Evolutionary conservation across 1,139 yeast genomes (phyloP), one percentile per base, ranked within the genome.

Genomic region (Magnusiomyces suaveolens): DNA sequence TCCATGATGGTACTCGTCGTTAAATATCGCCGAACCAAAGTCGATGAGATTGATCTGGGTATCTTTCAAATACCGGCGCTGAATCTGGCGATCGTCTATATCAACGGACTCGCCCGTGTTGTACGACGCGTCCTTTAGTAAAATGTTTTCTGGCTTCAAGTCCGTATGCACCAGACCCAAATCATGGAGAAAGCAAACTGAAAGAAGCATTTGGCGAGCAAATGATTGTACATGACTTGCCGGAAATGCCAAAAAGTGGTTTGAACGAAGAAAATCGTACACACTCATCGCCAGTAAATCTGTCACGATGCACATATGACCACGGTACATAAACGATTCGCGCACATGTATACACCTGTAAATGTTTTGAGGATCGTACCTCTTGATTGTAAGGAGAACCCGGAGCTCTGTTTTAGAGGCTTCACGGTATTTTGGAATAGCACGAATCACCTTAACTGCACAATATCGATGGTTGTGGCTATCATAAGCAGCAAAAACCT

Each of bases 301-400:
- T 0, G 97, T 90, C 2, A 94, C 95, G 39, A 90, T 82, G 72
- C 97, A 90, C 51, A 94, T 88, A 69, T 94, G 99, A 64, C 92
- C 89, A 61, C 95, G 78, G 69, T 80, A 94, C 71, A 92, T 98
- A 69, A 94, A 87, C 66, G 95, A 90, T 65, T 90, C 97, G 43
- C 87, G 77, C 55, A 92, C 71, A 65, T 87, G 95, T 58, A 88
- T 86, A 57, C 73, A 70, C 33, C 66, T 64, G 61, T 71, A 65
- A 43, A 84, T 78, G 67, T 86, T 87, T 60, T 80, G 77, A 54
- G 76, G 68, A 68, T 88, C 92, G 55, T 78, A 75, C 56, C 82
- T 81, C 60, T 86, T 87, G 63, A 87, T 84, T 62, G 88, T 83
- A 60, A 84, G 81, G 59, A 89, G 73, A 46, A 95, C 94, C 4